A percentile compares a stretch with the other conserved stretches of the same genome.
phyloP scores from a whole-genome alignment of 495 filamentous ascomycete species.

The Stereocaulon alpinum region DNA sequence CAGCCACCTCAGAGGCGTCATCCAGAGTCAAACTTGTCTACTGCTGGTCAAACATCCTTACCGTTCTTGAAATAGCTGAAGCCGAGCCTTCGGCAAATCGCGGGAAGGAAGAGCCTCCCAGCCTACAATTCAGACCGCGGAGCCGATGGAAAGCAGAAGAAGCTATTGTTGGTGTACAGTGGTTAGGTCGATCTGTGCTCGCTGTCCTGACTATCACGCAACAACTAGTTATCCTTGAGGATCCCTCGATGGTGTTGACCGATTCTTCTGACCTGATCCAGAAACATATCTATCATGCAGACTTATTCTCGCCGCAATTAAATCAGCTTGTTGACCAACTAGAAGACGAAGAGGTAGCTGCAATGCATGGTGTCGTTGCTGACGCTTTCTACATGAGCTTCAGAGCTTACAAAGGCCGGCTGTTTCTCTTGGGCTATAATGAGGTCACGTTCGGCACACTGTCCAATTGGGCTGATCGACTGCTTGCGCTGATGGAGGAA shows the following conservation, averaged over 20 bases:
- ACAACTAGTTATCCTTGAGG: constrained; percentile 83
- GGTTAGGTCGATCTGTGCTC: constrained; percentile 89
- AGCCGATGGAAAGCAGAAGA: constrained; percentile 91
- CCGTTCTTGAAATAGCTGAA: constrained; percentile 77
- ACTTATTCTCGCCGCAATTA: constrained; percentile 77
- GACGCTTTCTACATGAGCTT: constrained; percentile 99
- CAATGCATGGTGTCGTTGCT: constrained; percentile 91
- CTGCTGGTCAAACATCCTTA: constrained; percentile 95
- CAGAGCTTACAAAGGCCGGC: constrained; percentile 82
- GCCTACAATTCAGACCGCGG: constrained; percentile 66
- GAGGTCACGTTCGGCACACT: constrained; percentile 81
- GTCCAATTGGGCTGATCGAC: constrained; percentile 96
- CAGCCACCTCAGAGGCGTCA: constrained; percentile 34
- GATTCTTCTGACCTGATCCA: constrained; percentile 88
- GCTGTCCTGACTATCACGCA: constrained; percentile 89
- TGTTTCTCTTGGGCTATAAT: constrained; percentile 84
- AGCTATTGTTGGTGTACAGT: constrained; percentile 92
- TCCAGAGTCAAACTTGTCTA: constrained; percentile 88
- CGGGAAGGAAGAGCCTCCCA: constrained; percentile 58
- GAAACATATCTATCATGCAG: constrained; percentile 83
- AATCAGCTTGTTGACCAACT: constrained; percentile 75
- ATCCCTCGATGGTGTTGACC: constrained; percentile 75
- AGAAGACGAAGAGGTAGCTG: constrained; percentile 67
- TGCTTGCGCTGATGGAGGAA: constrained; percentile 92
- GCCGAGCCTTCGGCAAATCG: constrained; percentile 50